These are phyloP conservation scores for Phyllosticta citriasiana DNA, from an alignment of 2,329 filamentous ascomycete genomes.

Conservation along the genomic window DNA sequence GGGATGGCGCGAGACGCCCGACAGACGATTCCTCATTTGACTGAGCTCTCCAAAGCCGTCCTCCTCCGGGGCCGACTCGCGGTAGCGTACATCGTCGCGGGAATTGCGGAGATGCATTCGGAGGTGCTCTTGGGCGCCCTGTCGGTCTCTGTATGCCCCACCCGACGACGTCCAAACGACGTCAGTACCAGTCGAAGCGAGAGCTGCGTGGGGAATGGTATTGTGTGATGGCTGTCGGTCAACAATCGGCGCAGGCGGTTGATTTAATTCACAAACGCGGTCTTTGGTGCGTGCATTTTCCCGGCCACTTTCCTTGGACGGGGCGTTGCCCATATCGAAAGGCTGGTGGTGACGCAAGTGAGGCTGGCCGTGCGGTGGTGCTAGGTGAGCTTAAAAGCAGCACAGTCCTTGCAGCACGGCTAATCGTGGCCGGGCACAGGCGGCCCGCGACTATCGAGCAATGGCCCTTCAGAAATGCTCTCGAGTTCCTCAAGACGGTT, in stretches of 20 bases:
- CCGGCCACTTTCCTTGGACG: slow-evolving; percentile 13
- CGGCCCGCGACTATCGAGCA: not conserved
- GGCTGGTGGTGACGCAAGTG: not conserved
- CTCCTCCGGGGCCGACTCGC: slow-evolving; percentile 15
- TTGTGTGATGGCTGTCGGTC: slow-evolving; percentile 11
- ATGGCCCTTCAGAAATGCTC: not conserved
- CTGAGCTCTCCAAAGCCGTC: slow-evolving; percentile 17
- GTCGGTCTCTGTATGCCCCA: slow-evolving; percentile 14
- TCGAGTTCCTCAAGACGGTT: too few relatives aligned
- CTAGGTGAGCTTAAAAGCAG: slow-evolving; percentile 18
- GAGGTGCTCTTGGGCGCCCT: slow-evolving; percentile 18
- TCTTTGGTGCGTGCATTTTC: slow-evolving; percentile 26
- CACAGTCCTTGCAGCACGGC: not conserved
- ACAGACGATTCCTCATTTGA: slow-evolving; percentile 19
- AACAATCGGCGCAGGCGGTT: not conserved
- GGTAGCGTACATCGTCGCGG: slow-evolving; percentile 11
- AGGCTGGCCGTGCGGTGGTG: slow-evolving; percentile 19
- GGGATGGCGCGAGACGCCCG: slow-evolving; percentile 18
- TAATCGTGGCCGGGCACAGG: not conserved
- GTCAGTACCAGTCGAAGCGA: not conserved
- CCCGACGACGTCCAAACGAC: slow-evolving; percentile 1
- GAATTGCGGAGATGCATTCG: slow-evolving; percentile 15
- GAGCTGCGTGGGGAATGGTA: slow-evolving; percentile 19
- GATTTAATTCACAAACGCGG: slow-evolving; percentile 5
- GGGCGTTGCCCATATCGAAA: slow-evolving; percentile 23